Base-by-base conservation (phyloP, 805 yeast genomes). In the Candida koratica region DNA sequence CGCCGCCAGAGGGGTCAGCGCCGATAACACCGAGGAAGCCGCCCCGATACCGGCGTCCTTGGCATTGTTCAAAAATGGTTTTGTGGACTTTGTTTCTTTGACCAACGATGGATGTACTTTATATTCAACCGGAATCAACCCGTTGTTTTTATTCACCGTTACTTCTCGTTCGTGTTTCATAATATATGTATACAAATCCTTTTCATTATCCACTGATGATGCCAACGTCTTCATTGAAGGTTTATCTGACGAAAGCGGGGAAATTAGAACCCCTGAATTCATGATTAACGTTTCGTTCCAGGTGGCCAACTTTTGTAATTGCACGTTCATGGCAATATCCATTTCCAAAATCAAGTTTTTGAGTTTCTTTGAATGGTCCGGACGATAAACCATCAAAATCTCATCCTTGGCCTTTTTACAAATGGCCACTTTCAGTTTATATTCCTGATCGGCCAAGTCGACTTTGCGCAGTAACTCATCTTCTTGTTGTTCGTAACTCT, bases 281-380 rank as follows among this genome's bases (percentile, higher is more conserved):
- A 93, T 73, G 12, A 85, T 72, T 38, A 84, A 70, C 14, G 86
- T 84, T 60, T 90, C 97, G 35, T 80, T 76, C 71, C 86, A 83
- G 19, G 90, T 84, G 3, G 97, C 81, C 57, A 82, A 90, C 53
- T 88, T 87, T 49, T 85, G 90, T 38, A 93, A 66, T 59, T 90
- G 96, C 34, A 89, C 77, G 43, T 86, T 77, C 70, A 90, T 66
- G 7, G 97, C 97, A 32, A 86, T 78, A 58, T 93, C 97, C 53
- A 86, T 72, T 58, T 90, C 97, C 44, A 89, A 66, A 38, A 88
- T 79, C 44, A 87, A 66, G 53, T 84, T 81, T 53, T 81, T 84
- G 42, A 93, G 68, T 44, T 77, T 79, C 41, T 76, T 73, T 5
- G 86, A 78, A 25, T 76, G 74, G 39, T 74, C 78, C 6, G 97